Evolutionary conservation across 1,284 basidiomycete species (phyloP).

Genomic region (Microbotryum violaceum): DNA sequence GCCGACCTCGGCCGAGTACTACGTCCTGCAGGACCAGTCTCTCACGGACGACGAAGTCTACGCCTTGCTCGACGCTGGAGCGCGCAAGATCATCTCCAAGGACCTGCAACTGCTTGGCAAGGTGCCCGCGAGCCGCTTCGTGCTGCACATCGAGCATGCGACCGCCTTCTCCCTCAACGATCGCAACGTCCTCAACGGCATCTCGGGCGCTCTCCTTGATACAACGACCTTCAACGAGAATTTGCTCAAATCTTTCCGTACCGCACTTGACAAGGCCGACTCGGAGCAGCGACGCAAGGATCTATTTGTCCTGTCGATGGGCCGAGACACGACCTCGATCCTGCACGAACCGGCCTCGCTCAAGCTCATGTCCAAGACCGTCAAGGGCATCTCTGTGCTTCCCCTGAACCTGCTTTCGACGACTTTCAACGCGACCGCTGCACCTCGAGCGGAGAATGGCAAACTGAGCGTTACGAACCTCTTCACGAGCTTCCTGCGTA

Average conservation of each 20-base stretch:
- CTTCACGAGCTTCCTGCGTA: conserved; percentile 70
- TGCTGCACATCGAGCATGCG: conserved; percentile 63
- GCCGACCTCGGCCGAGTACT: conserved; percentile 42
- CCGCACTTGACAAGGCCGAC: conserved; percentile 20
- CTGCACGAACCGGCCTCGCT: conserved; percentile 45
- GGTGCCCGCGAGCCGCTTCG: conserved; percentile 62
- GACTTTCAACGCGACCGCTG: conserved; percentile 41
- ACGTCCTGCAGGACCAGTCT: conserved; percentile 55
- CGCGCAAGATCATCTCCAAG: conserved; percentile 55
- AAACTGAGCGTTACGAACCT: conserved; percentile 73
- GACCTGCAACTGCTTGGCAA: conserved; percentile 30
- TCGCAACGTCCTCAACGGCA: conserved; percentile 45
- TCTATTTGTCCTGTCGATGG: conserved; percentile 46
- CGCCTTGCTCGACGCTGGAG: conserved; percentile 63
- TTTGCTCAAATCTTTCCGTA: conserved; percentile 18
- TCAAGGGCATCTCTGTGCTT: conserved; percentile 47
- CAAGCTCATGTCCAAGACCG: conserved; percentile 26
- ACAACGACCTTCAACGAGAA: conserved; percentile 48
- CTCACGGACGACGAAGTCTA: conserved; percentile 52
- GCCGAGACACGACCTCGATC: conserved; percentile 5
- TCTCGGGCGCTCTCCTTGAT: conserved; percentile 70
- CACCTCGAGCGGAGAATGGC: conserved; percentile 20
- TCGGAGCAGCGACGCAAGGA: conserved; percentile 46
- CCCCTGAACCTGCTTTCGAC: conserved; percentile 40
- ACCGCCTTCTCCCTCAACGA: conserved; percentile 62